phyloP scores from a whole-genome alignment of 2,329 filamentous ascomycete species.

The Tolypocladium endophyticum region DNA sequence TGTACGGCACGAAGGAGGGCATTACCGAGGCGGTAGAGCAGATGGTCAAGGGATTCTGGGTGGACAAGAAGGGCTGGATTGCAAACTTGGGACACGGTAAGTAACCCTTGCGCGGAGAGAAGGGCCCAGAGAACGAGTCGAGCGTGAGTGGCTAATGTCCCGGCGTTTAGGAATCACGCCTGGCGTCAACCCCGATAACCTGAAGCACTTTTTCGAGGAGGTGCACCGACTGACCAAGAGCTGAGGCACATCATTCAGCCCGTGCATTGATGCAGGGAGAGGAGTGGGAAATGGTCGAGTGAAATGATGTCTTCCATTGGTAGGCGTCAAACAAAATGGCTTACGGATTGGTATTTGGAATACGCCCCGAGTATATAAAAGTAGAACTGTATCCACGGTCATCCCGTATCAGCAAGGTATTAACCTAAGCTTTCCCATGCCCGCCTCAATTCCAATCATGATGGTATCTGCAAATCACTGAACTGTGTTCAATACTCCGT shows the following conservation, averaged over 20 bases:
- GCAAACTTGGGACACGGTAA: constrained; percentile 90
- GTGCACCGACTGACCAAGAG: constrained; percentile 60
- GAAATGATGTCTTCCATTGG: too few relatives aligned
- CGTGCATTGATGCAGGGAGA: neutral
- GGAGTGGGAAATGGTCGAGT: neutral
- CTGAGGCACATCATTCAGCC: constrained; percentile 5
- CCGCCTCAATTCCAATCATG: neutral
- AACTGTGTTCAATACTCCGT: neutral
- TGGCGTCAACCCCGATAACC: constrained; percentile 83
- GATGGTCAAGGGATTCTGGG: constrained; percentile 79
- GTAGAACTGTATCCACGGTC: neutral
- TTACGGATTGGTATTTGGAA: neutral
- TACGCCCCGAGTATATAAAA: too few relatives aligned
- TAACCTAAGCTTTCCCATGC: neutral
- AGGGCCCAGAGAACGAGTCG: neutral
- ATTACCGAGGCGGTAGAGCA: constrained; percentile 75
- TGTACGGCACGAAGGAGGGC: constrained; percentile 74
- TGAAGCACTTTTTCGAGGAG: constrained; percentile 91
- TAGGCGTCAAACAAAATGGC: neutral
- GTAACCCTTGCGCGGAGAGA: constrained; percentile 14
- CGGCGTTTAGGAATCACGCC: constrained; percentile 68
- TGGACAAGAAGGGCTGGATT: constrained; percentile 85
- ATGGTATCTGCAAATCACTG: neutral
- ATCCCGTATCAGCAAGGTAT: neutral
- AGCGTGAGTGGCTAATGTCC: constrained; percentile 4